A percentile compares a stretch with the other conserved stretches of the same genome.
Evolutionary conservation across 352 stramenopile genomes (phyloP).

Genomic region (Phytophthora fragariae): DNA sequence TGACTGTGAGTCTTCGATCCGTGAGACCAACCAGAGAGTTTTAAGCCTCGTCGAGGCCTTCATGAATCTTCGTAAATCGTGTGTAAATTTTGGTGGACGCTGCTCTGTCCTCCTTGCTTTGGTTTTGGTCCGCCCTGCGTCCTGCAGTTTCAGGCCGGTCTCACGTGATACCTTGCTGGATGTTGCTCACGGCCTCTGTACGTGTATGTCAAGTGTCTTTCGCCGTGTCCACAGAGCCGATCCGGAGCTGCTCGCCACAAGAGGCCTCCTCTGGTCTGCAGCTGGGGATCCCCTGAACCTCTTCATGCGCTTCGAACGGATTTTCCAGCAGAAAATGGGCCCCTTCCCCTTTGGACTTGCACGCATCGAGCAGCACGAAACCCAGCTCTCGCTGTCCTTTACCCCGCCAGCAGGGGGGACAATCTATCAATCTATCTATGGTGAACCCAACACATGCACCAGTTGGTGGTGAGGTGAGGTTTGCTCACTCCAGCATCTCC

Average conservation of each 20-base stretch:
- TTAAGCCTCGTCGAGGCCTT: not conserved
- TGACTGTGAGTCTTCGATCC: not conserved
- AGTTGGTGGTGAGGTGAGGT: not conserved
- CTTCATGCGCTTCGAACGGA: constrained; percentile 13
- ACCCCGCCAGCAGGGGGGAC: constrained; percentile 1
- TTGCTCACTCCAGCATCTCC: not conserved
- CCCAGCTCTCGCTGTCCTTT: constrained; percentile 24
- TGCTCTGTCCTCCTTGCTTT: constrained; percentile 13
- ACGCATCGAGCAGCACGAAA: constrained; percentile 15
- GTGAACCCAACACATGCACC: constrained; percentile 14
- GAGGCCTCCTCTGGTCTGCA: constrained; percentile 16
- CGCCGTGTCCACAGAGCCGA: constrained; percentile 9
- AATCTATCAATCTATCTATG: not conserved
- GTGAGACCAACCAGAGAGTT: not conserved
- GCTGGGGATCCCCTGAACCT: constrained; percentile 9
- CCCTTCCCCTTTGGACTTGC: constrained; percentile 20
- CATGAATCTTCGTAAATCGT: constrained; percentile 10
- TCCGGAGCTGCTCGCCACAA: not conserved
- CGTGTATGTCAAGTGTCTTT: constrained; percentile 5
- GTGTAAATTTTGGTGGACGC: not conserved
- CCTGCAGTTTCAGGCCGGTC: not conserved
- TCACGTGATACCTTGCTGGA: constrained; percentile 10
- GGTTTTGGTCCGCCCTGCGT: constrained; percentile 13
- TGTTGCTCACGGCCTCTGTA: constrained; percentile 15
- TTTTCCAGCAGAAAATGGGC: constrained; percentile 27